phyloP scores from a whole-genome alignment of 805 yeast species.

The Myxozyma vanderwaltii region DNA sequence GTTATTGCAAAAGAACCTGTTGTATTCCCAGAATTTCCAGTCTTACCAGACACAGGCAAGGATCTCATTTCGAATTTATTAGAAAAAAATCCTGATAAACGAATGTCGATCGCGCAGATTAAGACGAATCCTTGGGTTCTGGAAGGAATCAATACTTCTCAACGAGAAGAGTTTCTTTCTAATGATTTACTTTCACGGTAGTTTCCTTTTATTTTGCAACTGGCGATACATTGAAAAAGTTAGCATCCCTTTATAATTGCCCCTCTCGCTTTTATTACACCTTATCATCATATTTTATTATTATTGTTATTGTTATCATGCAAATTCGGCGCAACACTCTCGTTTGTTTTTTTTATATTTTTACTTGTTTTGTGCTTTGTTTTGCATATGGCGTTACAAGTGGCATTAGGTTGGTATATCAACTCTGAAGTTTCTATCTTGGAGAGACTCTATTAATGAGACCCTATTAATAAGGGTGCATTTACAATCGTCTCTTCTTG shows the following conservation, averaged over 20 bases:
- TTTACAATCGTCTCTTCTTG: too few relatives aligned
- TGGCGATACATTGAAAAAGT: slow-evolving; percentile 1
- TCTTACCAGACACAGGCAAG: slow-evolving; percentile 39
- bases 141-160: slow-evolving; percentile 44
- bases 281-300: not conserved
- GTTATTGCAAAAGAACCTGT: slow-evolving; percentile 69
- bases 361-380: not conserved
- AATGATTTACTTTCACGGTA: slow-evolving; percentile 17
- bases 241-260: not conserved
- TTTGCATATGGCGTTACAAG: slow-evolving; percentile 6
- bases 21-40: slow-evolving; percentile 54
- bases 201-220: not conserved
- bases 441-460: not conserved
- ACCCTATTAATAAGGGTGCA: too few relatives aligned
- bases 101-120: slow-evolving; percentile 72
- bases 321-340: slow-evolving; percentile 12
- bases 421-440: not conserved
- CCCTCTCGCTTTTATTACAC: too few relatives aligned
- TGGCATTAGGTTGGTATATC: not conserved
- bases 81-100: slow-evolving; percentile 64
- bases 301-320: not conserved
- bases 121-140: slow-evolving; percentile 73
- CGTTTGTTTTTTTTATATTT: not conserved
- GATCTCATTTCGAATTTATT: slow-evolving; percentile 66
- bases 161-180: slow-evolving; percentile 15